Percentiles rank a stretch among this genome's conserved stretches.
Evolutionary conservation across 2,329 filamentous ascomycete genomes (phyloP).

Genomic region (Aureobasidium sp.): DNA sequence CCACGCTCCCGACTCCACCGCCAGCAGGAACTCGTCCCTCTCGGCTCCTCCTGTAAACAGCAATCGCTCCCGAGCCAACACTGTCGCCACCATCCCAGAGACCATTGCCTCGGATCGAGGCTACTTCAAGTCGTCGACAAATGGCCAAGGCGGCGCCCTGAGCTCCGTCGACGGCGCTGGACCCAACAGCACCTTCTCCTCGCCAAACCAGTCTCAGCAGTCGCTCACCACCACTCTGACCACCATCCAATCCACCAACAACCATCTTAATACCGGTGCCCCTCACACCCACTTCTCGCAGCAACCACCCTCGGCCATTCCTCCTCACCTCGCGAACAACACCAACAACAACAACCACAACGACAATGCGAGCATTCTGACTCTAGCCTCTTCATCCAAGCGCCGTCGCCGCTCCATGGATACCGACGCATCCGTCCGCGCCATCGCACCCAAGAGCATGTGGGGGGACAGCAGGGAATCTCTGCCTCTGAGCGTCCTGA

Average conservation of each 20-base stretch:
- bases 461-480: conserved; percentile 77
- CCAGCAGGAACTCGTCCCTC: conserved; percentile 1
- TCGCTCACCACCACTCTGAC: conserved; percentile 78
- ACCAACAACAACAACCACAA: conserved; percentile 41
- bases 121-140: conserved; percentile 74
- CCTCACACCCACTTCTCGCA: conserved; percentile 20
- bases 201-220: conserved; percentile 69
- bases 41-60: conserved; percentile 31
- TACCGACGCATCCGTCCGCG: conserved; percentile 77
- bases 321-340: conserved; percentile 11
- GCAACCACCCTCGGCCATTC: conserved; percentile 1
- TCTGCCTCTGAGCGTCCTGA: conserved; percentile 69
- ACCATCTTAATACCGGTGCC: conserved; percentile 25
- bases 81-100: conserved; percentile 75
- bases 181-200: conserved; percentile 67
- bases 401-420: conserved; percentile 72
- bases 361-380: conserved; percentile 80
- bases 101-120: conserved; percentile 65
- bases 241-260: conserved; percentile 66
- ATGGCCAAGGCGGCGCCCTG: conserved; percentile 49
- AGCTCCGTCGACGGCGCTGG: conserved; percentile 52
- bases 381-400: conserved; percentile 74
- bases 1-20: conserved; percentile 23
- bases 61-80: conserved; percentile 67
- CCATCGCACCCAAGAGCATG: conserved; percentile 71